phyloP scores from a whole-genome alignment of 2,329 filamentous ascomycete genomes.

The Xylariaceae sp. region DNA sequence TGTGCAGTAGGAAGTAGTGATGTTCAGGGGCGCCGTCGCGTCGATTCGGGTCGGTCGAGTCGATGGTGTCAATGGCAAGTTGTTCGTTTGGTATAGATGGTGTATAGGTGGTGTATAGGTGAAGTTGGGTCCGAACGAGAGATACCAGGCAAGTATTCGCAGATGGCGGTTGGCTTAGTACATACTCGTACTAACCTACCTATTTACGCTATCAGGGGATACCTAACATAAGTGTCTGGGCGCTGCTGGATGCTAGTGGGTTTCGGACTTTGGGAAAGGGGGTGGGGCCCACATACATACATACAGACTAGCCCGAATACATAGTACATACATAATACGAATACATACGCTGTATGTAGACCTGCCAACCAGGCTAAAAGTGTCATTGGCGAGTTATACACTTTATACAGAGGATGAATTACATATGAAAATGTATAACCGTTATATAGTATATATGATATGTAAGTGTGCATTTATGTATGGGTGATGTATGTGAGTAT shows the following conservation, averaged over 20 bases:
- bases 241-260: constrained; percentile 23
- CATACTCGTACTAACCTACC: too few relatives aligned
- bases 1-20: constrained; percentile 3
- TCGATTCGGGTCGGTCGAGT: constrained; percentile 14
- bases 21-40: background rate
- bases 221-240: constrained; percentile 11
- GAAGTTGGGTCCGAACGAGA: constrained; percentile 13
- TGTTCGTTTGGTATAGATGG: constrained; percentile 21
- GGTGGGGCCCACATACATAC: background rate
- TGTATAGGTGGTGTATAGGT: constrained; percentile 16
- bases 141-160: constrained; percentile 18
- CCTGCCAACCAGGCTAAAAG: background rate
- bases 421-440: constrained; percentile 13
- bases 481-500: background rate
- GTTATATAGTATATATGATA: background rate
- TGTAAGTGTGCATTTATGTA: background rate
- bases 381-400: constrained; percentile 1
- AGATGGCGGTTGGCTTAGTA: too few relatives aligned
- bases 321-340: constrained; percentile 6
- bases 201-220: constrained; percentile 26
- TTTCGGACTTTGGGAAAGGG: constrained; percentile 29
- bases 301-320: constrained; percentile 9
- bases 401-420: constrained; percentile 8
- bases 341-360: too few relatives aligned
- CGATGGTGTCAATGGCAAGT: constrained; percentile 23